Evolutionary conservation across 306 rosid species (phyloP).

Genomic region (Cucumis cinereus): DNA sequence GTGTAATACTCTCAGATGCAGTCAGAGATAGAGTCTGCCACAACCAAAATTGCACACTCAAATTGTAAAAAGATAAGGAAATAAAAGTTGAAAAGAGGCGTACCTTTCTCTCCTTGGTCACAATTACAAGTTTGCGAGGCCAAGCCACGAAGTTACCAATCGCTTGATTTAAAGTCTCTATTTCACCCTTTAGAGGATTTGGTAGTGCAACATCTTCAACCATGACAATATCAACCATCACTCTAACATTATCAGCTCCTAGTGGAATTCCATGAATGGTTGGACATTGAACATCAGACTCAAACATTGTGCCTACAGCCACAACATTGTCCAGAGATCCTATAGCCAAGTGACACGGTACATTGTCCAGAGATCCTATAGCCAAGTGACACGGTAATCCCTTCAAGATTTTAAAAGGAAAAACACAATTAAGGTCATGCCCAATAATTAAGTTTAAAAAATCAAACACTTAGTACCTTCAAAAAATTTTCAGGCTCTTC

Average conservation of each 20-base stretch:
- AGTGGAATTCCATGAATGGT: neutral
- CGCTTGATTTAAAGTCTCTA: too few species aligned
- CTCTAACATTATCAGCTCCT: neutral
- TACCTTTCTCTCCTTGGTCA: neutral
- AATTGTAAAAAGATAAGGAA: neutral
- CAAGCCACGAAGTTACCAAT: too few species aligned
- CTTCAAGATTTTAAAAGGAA: too few species aligned
- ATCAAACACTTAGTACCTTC: too few species aligned
- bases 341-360: neutral
- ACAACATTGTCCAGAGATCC: neutral
- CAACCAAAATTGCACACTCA: neutral
- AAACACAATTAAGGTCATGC: too few species aligned
- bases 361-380: neutral
- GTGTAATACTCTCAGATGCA: neutral
- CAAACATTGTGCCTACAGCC: neutral
- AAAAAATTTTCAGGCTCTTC: too few species aligned
- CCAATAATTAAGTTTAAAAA: neutral
- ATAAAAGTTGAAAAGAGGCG: neutral
- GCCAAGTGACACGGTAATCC: neutral
- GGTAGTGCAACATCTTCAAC: too few species aligned
- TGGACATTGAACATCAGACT: neutral
- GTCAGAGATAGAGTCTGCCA: neutral
- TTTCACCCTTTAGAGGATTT: too few species aligned
- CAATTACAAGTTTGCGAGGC: too few species aligned
- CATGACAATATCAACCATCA: neutral